Evolutionary conservation across 176 grass and related monocot species (phyloP), one percentile per base, ranked within the genome.

Genomic region (Triticum turgidum): DNA sequence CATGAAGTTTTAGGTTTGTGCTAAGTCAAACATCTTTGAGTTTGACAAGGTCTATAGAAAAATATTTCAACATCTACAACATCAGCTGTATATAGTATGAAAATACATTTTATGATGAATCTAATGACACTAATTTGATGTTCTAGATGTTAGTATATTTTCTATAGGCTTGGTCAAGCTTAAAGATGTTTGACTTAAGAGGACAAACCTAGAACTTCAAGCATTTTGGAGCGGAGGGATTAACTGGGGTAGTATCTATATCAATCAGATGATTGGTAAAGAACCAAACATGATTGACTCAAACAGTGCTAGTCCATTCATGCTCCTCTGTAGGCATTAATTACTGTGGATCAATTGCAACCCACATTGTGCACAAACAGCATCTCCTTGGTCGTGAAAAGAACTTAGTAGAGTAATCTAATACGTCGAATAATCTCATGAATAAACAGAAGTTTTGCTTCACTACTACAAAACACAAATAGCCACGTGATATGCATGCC

Each of bases 221-320:
- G 51, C 51, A 54, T 54, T 54, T 18, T 54, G 5, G 51, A 54
- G 14, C 51, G 5, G 51, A 54, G 15, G 1, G 51, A 54, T 17
- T 54, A 54, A 54, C 51, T 54, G 51, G 51, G 51, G 51, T 54
- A 18, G 51, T 54, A 54, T 54, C 65, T 85, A 47, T 22, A 64
- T 5, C 18, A 11, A 78, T 86, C 42, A 61, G 11, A 73, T 49
- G 51, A 54, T 54, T 45, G 14, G 58, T 29, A 41, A 30, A 87
- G 62, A 15, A 69, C 61, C 83, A 78, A 78, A 37, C 25, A 89
- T 74, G 73, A 61, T 61, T 44, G 9, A 25, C 73, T 2, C 27
- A 11, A 56, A 6, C 33, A 79, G 10, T 52, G 75, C 45, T 58
- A 41, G 22, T 41, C 52, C 22, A 47, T 21, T 52, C 25, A 85